Evolutionary conservation across 345 rosid species (phyloP), one percentile per base, ranked within the genome.

Genomic region (Carallia pectinifolia): DNA sequence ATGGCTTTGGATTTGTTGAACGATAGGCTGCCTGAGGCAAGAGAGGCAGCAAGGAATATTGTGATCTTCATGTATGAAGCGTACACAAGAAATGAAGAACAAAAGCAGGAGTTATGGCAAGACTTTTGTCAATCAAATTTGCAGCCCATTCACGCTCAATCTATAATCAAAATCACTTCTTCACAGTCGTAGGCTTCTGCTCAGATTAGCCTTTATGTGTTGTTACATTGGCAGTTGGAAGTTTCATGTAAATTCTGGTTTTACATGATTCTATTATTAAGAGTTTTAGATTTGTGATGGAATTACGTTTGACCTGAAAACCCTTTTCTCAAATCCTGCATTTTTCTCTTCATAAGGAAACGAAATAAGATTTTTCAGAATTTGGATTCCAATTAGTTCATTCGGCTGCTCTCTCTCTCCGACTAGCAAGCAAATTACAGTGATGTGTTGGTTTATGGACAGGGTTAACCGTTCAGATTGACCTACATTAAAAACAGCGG

Each of bases 21-120:
- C 70, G 98, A 95, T 65, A 85, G 84, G 80, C 73, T 90, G 58
- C 96, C 99, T 0, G 99, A 90, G 79, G 97, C 99, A 16, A 89
- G 98, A 71, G 99, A 92, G 81, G 98, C 99, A 0, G 96, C 97
- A 0, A 74, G 97, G 75, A 84, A 84, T 53, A 81, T 83, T 44
- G 96, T 79, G 63, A 72, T 61, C 44, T 81, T 81, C 2, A 52
- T 85, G 52, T 80, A 81, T 36, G 62, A 79, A 47, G 83, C 72
- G 10, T 82, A 87, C 64, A 77, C 80, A 1, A 74, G 79, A 73
- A 74, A 81, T 3, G 82, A 85, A 75, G 92, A 84, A 58, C 79
- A 81, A 38, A 83, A 86, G 78, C 81, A 74, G 74, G 96, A 92
- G 54, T 80, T 80, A 1, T 92, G 99, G 99, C 81, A 86, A 68